phyloP scores from a whole-genome alignment of 2,329 filamentous ascomycete genomes.

The Diaporthe destruens region DNA sequence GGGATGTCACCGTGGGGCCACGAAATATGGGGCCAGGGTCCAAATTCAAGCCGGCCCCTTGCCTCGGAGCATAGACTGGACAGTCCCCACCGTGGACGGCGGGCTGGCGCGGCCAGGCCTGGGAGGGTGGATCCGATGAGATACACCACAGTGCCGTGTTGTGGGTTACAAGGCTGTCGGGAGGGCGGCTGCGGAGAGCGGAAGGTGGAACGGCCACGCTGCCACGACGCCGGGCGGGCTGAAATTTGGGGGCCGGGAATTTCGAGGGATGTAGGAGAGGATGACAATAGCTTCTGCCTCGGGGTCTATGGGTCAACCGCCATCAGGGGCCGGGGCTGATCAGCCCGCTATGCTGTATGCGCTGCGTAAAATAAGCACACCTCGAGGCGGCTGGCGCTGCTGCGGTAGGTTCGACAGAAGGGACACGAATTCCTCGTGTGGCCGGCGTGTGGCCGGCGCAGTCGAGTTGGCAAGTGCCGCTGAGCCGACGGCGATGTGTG shows the following conservation, averaged over 20 bases:
- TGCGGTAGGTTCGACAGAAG: not conserved
- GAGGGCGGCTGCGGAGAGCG: not conserved
- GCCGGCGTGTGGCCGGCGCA: not conserved
- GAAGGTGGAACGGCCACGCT: not conserved
- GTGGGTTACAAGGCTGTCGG: not conserved
- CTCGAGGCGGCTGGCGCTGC: not conserved
- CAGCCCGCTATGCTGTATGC: not conserved
- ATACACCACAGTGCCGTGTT: not conserved
- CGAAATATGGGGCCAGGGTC: conserved; percentile 23
- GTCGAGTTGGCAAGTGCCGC: conserved; percentile 14
- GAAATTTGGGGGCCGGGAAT: not conserved
- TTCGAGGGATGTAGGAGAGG: not conserved
- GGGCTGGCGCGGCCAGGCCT: conserved; percentile 8
- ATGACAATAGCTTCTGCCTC: not conserved
- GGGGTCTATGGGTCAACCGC: too few species aligned
- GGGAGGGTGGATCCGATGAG: conserved; percentile 18
- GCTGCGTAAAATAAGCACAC: not conserved
- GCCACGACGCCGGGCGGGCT: not conserved
- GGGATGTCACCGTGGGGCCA: conserved; percentile 23
- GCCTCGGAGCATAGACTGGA: conserved; percentile 1
- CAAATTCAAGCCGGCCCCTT: conserved; percentile 19
- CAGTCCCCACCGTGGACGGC: conserved; percentile 17
- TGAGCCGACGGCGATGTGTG: conserved; percentile 6
- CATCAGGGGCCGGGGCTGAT: too few species aligned
- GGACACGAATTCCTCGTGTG: not conserved